Base-by-base conservation (phyloP, 805 yeast genomes). In the Saturnispora gosingensis region DNA sequence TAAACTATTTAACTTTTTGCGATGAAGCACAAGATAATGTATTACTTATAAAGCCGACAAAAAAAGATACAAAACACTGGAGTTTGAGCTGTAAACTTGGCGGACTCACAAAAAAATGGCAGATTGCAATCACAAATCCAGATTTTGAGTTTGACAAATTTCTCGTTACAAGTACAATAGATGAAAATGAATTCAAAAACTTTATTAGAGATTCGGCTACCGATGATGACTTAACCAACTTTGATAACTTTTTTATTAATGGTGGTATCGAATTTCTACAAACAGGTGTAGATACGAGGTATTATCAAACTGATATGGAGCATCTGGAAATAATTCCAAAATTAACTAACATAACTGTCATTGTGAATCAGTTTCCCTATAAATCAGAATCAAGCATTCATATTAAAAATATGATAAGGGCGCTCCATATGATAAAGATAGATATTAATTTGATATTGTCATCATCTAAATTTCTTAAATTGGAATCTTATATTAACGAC, bases 301-400 rank as follows among this genome's bases (percentile, higher is more conserved):
- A 66, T 48, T 65, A 64, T 48, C 67, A 61, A 38, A 57, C 61
- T 9, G 63, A 67, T 1, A 56, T 66, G 6, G 59, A 55, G 20
- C 54, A 65, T 2, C 43, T 64, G 5, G 50, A 52, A 1, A 57
- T 62, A 40, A 56, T 51, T 36, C 52, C 50, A 25, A 67, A 64
- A 47, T 71, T 70, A 6, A 13, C 48, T 2, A 58, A 56, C n/a
- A 61, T 65, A 50, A 50, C 61, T 8, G 56, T 68, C 3, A 51
- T 67, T 2, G 22, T 67, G 11, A 68, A 68, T 47, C 68, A 65
- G 50, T 32, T 54, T 3, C 45, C 51, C 4, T 54, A 62, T 1
- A 57, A 61, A 9, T 43, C 54, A 1, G 51, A 53, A 16, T 62
- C 70, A 1, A 25, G 56, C 20, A 36, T 58, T 5, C 51, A 66